Conservation (phyloP, 805 yeast genomes). For the Teunomyces atbi region DNA sequence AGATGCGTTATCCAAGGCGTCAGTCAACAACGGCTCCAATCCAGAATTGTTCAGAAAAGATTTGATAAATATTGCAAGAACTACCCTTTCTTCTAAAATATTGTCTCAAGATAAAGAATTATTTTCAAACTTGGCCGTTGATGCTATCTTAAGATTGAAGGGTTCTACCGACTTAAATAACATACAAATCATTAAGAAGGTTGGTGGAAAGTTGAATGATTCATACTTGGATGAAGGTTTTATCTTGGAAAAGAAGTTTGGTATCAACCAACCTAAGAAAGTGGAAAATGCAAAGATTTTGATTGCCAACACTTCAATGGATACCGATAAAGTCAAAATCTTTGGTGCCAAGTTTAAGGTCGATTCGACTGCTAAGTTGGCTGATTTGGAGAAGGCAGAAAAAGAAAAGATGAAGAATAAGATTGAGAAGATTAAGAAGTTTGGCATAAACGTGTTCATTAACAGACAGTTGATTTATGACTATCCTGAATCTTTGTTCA, state of each 20-base stretch:
- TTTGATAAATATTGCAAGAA: slow-evolving; percentile 81
- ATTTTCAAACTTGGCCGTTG: slow-evolving; percentile 88
- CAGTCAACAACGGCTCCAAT: slow-evolving; percentile 69
- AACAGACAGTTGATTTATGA: slow-evolving; percentile 96
- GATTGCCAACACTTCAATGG: slow-evolving; percentile 94
- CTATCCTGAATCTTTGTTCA: slow-evolving; percentile 94
- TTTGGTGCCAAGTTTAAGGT: slow-evolving; percentile 98
- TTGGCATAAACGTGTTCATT: slow-evolving; percentile 84
- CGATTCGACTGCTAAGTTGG: slow-evolving; percentile 90
- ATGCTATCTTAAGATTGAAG: slow-evolving; percentile 83
- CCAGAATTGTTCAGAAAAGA: slow-evolving; percentile 66
- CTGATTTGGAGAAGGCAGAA: slow-evolving; percentile 92
- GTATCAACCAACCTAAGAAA: slow-evolving; percentile 89
- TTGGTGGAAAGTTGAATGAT: slow-evolving; percentile 89
- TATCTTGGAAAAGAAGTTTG: slow-evolving; percentile 86
- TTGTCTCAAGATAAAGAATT: slow-evolving; percentile 91
- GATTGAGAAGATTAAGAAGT: slow-evolving; percentile 84
- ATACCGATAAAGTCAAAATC: slow-evolving; percentile 95
- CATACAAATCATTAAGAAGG: slow-evolving; percentile 88
- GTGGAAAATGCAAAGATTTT: slow-evolving; percentile 80
- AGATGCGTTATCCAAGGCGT: slow-evolving; percentile 68
- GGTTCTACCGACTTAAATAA: slow-evolving; percentile 88
- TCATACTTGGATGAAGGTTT: slow-evolving; percentile 96
- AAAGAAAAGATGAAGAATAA: slow-evolving; percentile 87
- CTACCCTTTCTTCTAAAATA: slow-evolving; percentile 91